phyloP scores from a whole-genome alignment of 768 basidiomycete species.

The Rhizopogon salebrosus region DNA sequence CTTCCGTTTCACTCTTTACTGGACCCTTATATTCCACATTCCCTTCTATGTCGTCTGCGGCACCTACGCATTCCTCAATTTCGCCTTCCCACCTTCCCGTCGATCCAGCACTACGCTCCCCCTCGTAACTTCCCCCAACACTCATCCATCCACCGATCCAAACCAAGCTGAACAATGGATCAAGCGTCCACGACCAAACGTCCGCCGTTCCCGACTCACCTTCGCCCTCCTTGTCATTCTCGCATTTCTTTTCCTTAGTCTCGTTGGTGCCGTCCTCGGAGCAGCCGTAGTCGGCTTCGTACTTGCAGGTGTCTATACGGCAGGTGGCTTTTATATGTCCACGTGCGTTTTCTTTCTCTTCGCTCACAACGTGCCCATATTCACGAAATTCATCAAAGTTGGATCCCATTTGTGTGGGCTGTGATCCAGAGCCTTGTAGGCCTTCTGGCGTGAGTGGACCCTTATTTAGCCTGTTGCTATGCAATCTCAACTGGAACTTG shows the following conservation, averaged over 20 bases:
- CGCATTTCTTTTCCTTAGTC: conserved; percentile 27
- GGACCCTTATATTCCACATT: conserved; percentile 42
- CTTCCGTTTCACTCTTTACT: conserved; percentile 43
- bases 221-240: conserved; percentile 38
- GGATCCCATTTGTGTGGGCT: conserved; percentile 40
- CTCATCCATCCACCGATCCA: not conserved
- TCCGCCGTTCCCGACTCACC: conserved; percentile 30
- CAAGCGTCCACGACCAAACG: conserved; percentile 23
- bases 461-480: not conserved
- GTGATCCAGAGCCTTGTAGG: conserved; percentile 36
- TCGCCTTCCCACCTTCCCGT: conserved; percentile 31
- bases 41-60: conserved; percentile 37
- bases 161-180: conserved; percentile 7
- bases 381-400: conserved; percentile 17
- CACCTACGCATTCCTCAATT: conserved; percentile 36
- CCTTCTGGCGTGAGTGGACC: conserved; percentile 31
- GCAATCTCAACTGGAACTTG: not conserved
- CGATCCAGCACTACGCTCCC: conserved; percentile 3
- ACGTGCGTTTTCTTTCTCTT: conserved; percentile 27
- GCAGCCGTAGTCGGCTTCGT: conserved; percentile 35
- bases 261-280: conserved; percentile 33
- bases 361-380: not conserved
- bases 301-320: conserved; percentile 33
- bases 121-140: not conserved
- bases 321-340: conserved; percentile 34